Conservation (phyloP, 2,329 filamentous ascomycete genomes). For the Phoma herbarum region DNA sequence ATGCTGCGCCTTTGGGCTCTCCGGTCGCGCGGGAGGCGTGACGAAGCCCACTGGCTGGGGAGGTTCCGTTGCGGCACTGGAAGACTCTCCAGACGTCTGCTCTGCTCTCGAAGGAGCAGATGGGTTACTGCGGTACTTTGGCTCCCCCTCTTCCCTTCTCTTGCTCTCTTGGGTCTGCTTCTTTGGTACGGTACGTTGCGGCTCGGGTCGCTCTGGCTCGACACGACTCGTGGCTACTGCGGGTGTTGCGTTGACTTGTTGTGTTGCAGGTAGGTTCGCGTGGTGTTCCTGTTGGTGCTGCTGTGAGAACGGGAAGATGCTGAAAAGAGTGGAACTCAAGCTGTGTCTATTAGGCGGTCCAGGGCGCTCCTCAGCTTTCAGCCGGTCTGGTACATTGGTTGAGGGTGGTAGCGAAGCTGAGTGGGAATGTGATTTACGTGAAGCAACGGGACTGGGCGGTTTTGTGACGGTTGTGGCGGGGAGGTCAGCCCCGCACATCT, state of each 20-base stretch:
- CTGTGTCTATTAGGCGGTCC: constrained; percentile 42
- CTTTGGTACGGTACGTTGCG: not conserved
- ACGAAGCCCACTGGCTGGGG: not conserved
- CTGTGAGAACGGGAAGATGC: constrained; percentile 48
- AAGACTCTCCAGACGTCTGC: not conserved
- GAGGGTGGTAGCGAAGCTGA: constrained; percentile 41
- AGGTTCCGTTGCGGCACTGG: not conserved
- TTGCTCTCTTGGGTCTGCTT: not conserved
- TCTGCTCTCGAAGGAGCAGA: not conserved
- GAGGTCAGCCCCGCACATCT: constrained; percentile 45
- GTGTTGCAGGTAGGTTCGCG: constrained; percentile 39
- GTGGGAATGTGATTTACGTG: constrained; percentile 37
- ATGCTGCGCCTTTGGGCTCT: not conserved
- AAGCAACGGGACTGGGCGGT: constrained; percentile 33
- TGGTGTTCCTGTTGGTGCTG: constrained; percentile 45
- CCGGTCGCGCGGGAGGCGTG: constrained; percentile 22
- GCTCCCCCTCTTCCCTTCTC: not conserved
- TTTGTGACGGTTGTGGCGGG: constrained; percentile 36
- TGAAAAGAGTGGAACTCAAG: constrained; percentile 46
- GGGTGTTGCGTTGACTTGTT: constrained; percentile 20
- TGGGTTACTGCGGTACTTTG: not conserved
- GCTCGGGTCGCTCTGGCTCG: not conserved
- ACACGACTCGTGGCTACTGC: not conserved
- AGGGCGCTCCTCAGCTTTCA: constrained; percentile 25
- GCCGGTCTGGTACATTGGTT: constrained; percentile 8